A percentile compares a stretch with the other conserved stretches of the same genome.
Evolutionary conservation across 2,329 filamentous ascomycete genomes (phyloP).

Genomic region (Geoglossum cookeanum): DNA sequence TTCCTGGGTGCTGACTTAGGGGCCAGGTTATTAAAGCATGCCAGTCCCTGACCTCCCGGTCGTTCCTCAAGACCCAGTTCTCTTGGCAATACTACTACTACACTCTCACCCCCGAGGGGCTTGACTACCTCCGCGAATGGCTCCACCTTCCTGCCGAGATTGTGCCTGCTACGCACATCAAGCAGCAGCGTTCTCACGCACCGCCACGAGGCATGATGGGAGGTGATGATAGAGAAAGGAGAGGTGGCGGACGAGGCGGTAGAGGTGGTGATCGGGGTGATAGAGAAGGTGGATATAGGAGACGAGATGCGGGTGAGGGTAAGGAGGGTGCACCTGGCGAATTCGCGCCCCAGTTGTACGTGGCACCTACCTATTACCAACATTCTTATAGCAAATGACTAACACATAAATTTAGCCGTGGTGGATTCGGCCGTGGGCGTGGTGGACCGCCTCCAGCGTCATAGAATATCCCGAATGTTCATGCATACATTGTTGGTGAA

Average conservation of each 20-base stretch:
- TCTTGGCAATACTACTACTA: conserved; percentile 99
- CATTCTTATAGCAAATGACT: background rate
- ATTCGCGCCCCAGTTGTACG: conserved; percentile 80
- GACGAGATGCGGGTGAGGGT: conserved; percentile 65
- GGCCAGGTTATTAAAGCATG: conserved; percentile 77
- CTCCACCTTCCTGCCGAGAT: conserved; percentile 99
- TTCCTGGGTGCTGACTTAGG: conserved; percentile 1
- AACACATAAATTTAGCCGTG: conserved; percentile 37
- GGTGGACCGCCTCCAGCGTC: conserved; percentile 27
- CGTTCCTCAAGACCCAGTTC: conserved; percentile 99
- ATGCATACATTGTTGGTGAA: too few relatives aligned
- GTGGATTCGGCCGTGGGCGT: conserved; percentile 78
- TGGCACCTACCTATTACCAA: conserved; percentile 11
- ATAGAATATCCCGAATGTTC: background rate
- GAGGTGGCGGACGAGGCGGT: conserved; percentile 70
- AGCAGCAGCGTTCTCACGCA: conserved; percentile 97
- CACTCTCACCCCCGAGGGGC: conserved; percentile 97
- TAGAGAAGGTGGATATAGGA: conserved; percentile 79
- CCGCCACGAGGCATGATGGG: conserved; percentile 98
- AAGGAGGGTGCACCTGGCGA: conserved; percentile 88
- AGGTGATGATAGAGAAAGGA: conserved; percentile 61
- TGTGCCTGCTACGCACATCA: conserved; percentile 98
- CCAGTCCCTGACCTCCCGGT: conserved; percentile 95
- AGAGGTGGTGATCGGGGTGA: conserved; percentile 55
- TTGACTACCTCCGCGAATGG: conserved; percentile 99